These are phyloP conservation scores for Cyberlindnera lachancei DNA, from an alignment of 805 yeast genomes.

Conservation along the genomic window DNA sequence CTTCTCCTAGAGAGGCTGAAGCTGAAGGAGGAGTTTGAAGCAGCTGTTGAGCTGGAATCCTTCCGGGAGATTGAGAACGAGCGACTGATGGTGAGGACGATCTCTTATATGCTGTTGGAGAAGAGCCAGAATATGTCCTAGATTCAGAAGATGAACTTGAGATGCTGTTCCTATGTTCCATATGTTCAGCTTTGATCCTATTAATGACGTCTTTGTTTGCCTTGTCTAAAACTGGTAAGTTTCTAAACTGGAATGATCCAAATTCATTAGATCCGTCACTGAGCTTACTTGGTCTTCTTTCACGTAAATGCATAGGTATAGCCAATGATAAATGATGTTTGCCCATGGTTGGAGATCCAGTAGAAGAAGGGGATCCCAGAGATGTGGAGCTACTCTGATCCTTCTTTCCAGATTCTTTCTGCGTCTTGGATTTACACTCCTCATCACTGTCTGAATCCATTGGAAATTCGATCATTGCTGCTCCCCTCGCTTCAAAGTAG, in stretches of 20 bases:
- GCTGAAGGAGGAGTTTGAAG: constrained; percentile 17
- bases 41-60: constrained; percentile 1
- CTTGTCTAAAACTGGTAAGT: constrained; percentile 81
- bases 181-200: constrained; percentile 75
- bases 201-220: constrained; percentile 92
- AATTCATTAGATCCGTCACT: constrained; percentile 64
- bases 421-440: background rate
- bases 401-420: constrained; percentile 4
- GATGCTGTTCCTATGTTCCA: constrained; percentile 34
- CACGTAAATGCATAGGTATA: constrained; percentile 52
- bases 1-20: constrained; percentile 27
- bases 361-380: constrained; percentile 25
- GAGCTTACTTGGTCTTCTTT: constrained; percentile 64
- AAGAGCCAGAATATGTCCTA: constrained; percentile 24
- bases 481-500: constrained; percentile 89
- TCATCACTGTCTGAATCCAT: constrained; percentile 27
- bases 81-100: constrained; percentile 37
- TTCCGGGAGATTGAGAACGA: constrained; percentile 1
- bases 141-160: constrained; percentile 31
- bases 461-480: constrained; percentile 59
- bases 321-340: constrained; percentile 36
- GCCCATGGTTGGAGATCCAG: constrained; percentile 24
- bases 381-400: constrained; percentile 10
- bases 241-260: constrained; percentile 89
- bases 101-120: constrained; percentile 36